Evolutionary conservation across 1,284 basidiomycete genomes (phyloP).

Genomic region (Puccinia horiana): DNA sequence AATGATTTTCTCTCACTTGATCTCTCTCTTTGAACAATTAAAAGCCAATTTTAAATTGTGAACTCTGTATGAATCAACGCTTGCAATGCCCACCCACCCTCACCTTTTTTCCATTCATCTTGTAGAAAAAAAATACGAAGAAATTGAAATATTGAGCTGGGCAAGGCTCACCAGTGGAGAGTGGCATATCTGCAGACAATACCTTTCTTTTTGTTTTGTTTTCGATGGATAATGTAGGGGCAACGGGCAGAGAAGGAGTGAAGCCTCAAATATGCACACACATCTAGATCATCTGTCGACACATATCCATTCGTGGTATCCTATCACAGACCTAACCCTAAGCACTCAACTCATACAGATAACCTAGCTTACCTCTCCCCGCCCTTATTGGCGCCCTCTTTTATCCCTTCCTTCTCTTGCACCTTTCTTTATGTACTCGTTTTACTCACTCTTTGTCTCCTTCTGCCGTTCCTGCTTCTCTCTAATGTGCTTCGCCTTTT

Average conservation of each 20-base stretch:
- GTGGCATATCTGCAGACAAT: background rate
- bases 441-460: background rate
- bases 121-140: background rate
- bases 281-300: background rate
- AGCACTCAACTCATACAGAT: too few species aligned
- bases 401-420: background rate
- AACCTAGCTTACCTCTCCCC: background rate
- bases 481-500: background rate
- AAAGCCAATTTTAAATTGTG: conserved; percentile 23
- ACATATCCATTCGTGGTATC: background rate
- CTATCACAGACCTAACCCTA: too few species aligned
- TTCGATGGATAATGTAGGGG: background rate
- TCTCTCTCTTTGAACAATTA: background rate
- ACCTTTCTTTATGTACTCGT: background rate
- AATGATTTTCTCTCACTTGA: background rate
- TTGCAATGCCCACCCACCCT: background rate
- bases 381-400: background rate
- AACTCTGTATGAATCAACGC: background rate
- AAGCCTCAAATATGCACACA: background rate
- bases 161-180: background rate
- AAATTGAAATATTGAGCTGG: background rate
- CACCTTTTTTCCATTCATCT: background rate
- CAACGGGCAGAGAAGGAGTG: background rate
- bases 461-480: background rate
- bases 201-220: background rate